phyloP scores from a whole-genome alignment of 257 asterid genomes.

The Schizonepeta tenuifolia region DNA sequence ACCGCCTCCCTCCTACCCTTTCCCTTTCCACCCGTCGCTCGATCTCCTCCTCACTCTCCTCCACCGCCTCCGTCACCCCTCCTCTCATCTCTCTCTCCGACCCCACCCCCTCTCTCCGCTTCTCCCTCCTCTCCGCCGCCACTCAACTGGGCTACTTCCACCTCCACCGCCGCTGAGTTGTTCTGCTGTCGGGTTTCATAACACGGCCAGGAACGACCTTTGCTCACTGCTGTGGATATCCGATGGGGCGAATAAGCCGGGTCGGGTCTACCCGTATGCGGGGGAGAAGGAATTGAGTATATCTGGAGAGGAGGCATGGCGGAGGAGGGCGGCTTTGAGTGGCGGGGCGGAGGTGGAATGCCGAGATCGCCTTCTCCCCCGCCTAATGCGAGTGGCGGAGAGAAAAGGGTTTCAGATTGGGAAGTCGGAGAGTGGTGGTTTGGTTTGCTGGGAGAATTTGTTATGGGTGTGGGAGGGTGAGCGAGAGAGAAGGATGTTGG shows the following conservation, averaged over 20 bases:
- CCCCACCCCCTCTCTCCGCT: too few relatives aligned
- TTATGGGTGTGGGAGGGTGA: too few relatives aligned
- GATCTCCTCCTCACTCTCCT: conserved; percentile 31
- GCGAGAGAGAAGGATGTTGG: too few relatives aligned
- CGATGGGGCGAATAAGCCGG: conserved; percentile 40
- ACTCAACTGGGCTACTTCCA: conserved; percentile 68
- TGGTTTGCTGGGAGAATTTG: conserved; percentile 87
- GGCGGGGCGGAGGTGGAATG: conserved; percentile 53
- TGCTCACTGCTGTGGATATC: conserved; percentile 69
- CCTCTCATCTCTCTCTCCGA: conserved; percentile 53
- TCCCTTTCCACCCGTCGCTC: conserved; percentile 49
- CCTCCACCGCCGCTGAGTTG: conserved; percentile 43
- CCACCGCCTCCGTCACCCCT: conserved; percentile 32
- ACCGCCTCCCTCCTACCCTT: conserved; percentile 66
- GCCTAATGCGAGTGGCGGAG: conserved; percentile 44
- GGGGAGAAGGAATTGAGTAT: conserved; percentile 90
- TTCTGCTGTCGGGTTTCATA: conserved; percentile 58
- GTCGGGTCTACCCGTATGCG: conserved; percentile 81
- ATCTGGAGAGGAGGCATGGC: conserved; percentile 98
- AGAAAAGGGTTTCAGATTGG: conserved; percentile 80
- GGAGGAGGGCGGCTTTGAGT: conserved; percentile 83
- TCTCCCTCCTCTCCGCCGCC: conserved; percentile 60
- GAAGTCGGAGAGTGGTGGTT: conserved; percentile 85
- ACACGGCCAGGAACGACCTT: conserved; percentile 47
- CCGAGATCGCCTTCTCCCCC: conserved; percentile 74